A percentile compares a stretch with the other conserved stretches of the same genome.
These are phyloP conservation scores for Mariannaea sp. DNA, from an alignment of 2,329 filamentous ascomycete species.

Conservation along the genomic window DNA sequence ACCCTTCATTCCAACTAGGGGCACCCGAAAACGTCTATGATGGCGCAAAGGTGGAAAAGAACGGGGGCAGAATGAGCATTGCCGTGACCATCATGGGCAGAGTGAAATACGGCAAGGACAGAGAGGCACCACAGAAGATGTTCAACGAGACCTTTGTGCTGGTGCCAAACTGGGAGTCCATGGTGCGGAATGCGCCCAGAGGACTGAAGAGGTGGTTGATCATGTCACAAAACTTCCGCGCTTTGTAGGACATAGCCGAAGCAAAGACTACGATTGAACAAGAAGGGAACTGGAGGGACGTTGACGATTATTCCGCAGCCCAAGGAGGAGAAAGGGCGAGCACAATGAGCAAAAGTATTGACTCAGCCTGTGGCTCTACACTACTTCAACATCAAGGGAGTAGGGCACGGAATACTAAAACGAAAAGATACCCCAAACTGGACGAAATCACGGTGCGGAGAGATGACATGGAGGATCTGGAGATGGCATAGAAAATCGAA, in stretches of 20 bases:
- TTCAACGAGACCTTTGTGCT: conserved; percentile 84
- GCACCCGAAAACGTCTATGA: conserved; percentile 54
- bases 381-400: too few species aligned
- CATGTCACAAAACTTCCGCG: conserved; percentile 73
- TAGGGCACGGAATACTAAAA: too few species aligned
- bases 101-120: conserved; percentile 69
- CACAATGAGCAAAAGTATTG: too few species aligned
- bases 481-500: too few species aligned
- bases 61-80: conserved; percentile 67
- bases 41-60: conserved; percentile 51
- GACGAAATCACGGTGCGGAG: background rate
- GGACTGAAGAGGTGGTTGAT: conserved; percentile 66
- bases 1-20: conserved; percentile 65
- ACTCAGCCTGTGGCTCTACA: too few species aligned
- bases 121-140: conserved; percentile 65
- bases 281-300: background rate
- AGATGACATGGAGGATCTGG: too few species aligned
- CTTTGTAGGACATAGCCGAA: conserved; percentile 45
- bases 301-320: too few species aligned
- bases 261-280: background rate
- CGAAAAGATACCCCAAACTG: conserved; percentile 9
- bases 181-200: conserved; percentile 57
- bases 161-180: conserved; percentile 72
- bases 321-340: too few species aligned
- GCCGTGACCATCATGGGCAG: conserved; percentile 74